Conservation (phyloP, 306 rosid genomes). For the Lathyrus tuberosus region DNA sequence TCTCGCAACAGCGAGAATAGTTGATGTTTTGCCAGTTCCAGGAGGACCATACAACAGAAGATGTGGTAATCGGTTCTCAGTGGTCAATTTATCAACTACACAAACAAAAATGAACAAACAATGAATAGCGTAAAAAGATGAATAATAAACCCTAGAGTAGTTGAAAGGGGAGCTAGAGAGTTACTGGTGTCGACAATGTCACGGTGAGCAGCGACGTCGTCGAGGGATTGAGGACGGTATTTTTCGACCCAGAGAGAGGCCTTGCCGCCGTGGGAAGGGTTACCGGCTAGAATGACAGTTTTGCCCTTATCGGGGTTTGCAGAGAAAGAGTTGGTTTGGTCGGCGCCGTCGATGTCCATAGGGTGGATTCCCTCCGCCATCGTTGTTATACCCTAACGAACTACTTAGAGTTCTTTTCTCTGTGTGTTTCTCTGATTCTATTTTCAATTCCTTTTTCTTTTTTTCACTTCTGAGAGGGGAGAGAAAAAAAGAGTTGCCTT, state of each 20-base stretch:
- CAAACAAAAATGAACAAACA: slow-evolving; percentile 21
- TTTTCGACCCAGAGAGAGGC: slow-evolving; percentile 92
- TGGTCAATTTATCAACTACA: slow-evolving; percentile 84
- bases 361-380: slow-evolving; percentile 54
- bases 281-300: slow-evolving; percentile 39
- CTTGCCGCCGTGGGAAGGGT: slow-evolving; percentile 42
- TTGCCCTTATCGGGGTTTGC: slow-evolving; percentile 46
- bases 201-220: slow-evolving; percentile 93
- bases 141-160: slow-evolving; percentile 50
- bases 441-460: no score
- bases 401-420: background rate
- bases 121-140: slow-evolving; percentile 36
- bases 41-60: slow-evolving; percentile 95
- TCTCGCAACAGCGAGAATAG: slow-evolving; percentile 90
- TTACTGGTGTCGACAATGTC: slow-evolving; percentile 96
- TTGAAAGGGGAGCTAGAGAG: background rate
- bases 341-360: slow-evolving; percentile 69
- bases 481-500: background rate
- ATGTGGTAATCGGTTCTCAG: slow-evolving; percentile 91
- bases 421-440: background rate
- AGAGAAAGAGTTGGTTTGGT: slow-evolving; percentile 3
- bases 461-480: no score
- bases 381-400: background rate
- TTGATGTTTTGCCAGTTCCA: slow-evolving; percentile 95
- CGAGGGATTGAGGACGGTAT: slow-evolving; percentile 92